Conservation (phyloP, 1,139 yeast genomes). For the Lodderomyces theae region DNA sequence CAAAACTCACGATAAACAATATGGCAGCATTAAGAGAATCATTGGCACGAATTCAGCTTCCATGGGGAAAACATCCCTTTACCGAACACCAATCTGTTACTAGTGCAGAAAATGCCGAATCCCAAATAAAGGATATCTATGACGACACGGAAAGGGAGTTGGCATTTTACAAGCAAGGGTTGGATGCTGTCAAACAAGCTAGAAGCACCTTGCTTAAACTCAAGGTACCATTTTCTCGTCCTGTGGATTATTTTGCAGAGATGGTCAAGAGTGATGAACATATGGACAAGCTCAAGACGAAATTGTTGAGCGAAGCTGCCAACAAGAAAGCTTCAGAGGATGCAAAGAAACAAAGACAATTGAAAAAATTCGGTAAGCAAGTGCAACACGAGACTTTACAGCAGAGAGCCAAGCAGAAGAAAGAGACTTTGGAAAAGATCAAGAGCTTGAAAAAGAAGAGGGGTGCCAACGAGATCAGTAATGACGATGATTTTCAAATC, state of each 20-base stretch:
- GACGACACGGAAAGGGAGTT: constrained; percentile 83
- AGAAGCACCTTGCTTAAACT: constrained; percentile 62
- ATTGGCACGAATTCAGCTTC: constrained; percentile 63
- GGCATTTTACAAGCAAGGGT: constrained; percentile 85
- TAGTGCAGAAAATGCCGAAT: constrained; percentile 57
- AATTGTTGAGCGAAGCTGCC: constrained; percentile 81
- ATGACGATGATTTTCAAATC: constrained; percentile 60
- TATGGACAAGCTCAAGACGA: constrained; percentile 88
- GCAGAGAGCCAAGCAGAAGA: constrained; percentile 92
- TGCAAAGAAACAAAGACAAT: constrained; percentile 89
- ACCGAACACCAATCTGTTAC: constrained; percentile 79
- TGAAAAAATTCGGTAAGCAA: constrained; percentile 97
- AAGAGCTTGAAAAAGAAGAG: constrained; percentile 86
- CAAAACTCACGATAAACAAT: constrained; percentile 79
- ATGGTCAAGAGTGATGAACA: constrained; percentile 98
- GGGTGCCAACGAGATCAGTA: constrained; percentile 66
- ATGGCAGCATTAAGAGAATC: constrained; percentile 67
- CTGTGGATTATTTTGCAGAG: constrained; percentile 95
- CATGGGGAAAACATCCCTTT: constrained; percentile 71
- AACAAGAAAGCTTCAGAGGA: constrained; percentile 91
- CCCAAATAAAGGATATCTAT: constrained; percentile 78
- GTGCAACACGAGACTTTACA: constrained; percentile 93
- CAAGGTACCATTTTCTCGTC: constrained; percentile 87
- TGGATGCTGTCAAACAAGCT: constrained; percentile 77
- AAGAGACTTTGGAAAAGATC: constrained; percentile 85